A percentile compares a stretch with the other conserved stretches of the same genome.
These are phyloP conservation scores for Aspergillus pseudoterreus DNA, from an alignment of 2,329 filamentous ascomycete species.

Conservation along the genomic window DNA sequence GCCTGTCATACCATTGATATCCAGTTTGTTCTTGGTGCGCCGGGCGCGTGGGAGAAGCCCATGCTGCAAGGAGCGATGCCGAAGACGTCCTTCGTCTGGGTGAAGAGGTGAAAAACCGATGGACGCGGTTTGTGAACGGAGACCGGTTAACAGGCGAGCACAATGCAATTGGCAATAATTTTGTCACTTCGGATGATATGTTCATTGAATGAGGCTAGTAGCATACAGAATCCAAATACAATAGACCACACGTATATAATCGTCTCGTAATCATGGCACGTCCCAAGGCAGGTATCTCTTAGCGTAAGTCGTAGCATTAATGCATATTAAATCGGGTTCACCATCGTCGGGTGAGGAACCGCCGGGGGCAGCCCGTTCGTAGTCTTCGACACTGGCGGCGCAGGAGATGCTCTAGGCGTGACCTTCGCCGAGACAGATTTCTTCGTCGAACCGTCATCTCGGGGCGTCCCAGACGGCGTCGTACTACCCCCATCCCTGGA, in stretches of 20 bases:
- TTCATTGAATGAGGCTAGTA: neutral
- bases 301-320: no score
- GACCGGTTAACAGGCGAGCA: neutral
- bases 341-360: slow-evolving; percentile 28
- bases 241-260: no score
- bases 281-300: no score
- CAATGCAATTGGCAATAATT: neutral
- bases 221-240: no score
- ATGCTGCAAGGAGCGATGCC: neutral
- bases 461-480: slow-evolving; percentile 15
- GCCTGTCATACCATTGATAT: neutral
- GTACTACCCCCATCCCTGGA: neutral
- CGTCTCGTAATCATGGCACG: no score
- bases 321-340: slow-evolving; percentile 31
- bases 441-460: slow-evolving; percentile 23
- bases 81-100: neutral
- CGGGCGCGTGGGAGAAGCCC: neutral
- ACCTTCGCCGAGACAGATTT: slow-evolving; percentile 5
- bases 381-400: neutral
- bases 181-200: neutral
- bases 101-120: neutral
- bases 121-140: neutral
- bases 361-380: slow-evolving; percentile 16
- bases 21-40: neutral
- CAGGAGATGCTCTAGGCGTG: slow-evolving; percentile 1